Evolutionary conservation across 2,329 filamentous ascomycete genomes (phyloP), one percentile per base, ranked within the genome.

Genomic region (Colletotrichum sp.): DNA sequence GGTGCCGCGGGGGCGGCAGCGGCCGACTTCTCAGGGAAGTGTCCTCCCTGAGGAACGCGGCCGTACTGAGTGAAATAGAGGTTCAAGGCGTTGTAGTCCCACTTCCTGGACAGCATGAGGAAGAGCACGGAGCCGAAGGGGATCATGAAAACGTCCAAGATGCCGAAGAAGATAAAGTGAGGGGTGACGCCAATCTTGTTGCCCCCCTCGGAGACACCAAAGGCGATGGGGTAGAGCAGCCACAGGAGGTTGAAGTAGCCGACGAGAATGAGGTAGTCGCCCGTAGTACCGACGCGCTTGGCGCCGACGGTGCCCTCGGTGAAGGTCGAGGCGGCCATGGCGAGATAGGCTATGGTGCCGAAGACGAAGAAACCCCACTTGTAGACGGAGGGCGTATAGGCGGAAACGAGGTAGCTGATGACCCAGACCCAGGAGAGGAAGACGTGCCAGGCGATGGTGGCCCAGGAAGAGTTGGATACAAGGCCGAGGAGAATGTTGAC

Each of bases 281-380:
- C 79, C 57, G 79, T 78, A 75, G 88, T 81, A 16, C 85, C 86
- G 65, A 90, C 79, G 60, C 86, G 86, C 52, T 78, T 79, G 15
- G 88, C 87, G 2, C 83, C 81, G 48, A 81, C 80, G 9, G 80
- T 81, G 74, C 87, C 85, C 65, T 84, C 80, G 66, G 81, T 77
- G 34, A 90, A 77, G 3, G 86, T 89, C 77, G 84, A 86, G 80
- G 83, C 82, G 32, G 86, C 85, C n/a, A 91, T 84, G 66, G 88
- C 82, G 8, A 87, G 48, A 74, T 84, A 89, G 52, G 88, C 87
- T 18, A 87, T 76, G 16, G 87, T 88, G 77, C 89, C 90, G 72
- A 90, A 90, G 77, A 83, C 86, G 79, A 84, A 91, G 85, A 90
- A 92, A 7, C 90, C 90, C 90, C 90, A 91, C 82, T 90, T 91